phyloP scores from a whole-genome alignment of 1,284 basidiomycete genomes.

The Cryptococcus wingfieldii region DNA sequence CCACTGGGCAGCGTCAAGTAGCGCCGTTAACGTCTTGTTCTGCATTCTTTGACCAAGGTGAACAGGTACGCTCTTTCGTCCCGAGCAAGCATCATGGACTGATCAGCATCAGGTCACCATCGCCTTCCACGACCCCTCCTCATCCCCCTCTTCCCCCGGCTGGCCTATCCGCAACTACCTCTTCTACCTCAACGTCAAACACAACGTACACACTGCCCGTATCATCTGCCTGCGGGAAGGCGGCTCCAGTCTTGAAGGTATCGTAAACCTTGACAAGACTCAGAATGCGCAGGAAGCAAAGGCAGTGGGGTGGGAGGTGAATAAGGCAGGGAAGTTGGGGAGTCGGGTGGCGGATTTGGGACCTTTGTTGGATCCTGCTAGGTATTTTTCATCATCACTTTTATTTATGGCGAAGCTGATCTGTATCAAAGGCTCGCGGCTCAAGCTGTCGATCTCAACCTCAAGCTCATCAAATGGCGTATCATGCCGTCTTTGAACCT shows the following conservation, averaged over 20 bases:
- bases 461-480: constrained; percentile 98
- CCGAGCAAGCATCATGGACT: neutral
- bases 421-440: constrained; percentile 67
- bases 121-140: constrained; percentile 83
- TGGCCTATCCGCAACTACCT: constrained; percentile 94
- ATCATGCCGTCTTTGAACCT: constrained; percentile 86
- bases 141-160: constrained; percentile 70
- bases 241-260: constrained; percentile 18
- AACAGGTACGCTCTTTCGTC: constrained; percentile 44
- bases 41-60: constrained; percentile 54
- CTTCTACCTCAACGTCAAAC: constrained; percentile 61
- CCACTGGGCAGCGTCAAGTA: constrained; percentile 42
- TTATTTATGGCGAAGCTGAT: neutral
- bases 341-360: constrained; percentile 87
- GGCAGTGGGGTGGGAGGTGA: constrained; percentile 95
- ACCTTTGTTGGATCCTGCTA: constrained; percentile 88
- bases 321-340: constrained; percentile 73
- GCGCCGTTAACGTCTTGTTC: constrained; percentile 58
- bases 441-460: constrained; percentile 93
- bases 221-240: constrained; percentile 68
- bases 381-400: constrained; percentile 35
- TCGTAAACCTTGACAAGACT: constrained; percentile 1
- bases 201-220: constrained; percentile 57
- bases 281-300: constrained; percentile 22
- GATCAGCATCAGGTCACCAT: constrained; percentile 48